phyloP scores from a whole-genome alignment of 805 yeast genomes.

The Ogataea zsoltii region DNA sequence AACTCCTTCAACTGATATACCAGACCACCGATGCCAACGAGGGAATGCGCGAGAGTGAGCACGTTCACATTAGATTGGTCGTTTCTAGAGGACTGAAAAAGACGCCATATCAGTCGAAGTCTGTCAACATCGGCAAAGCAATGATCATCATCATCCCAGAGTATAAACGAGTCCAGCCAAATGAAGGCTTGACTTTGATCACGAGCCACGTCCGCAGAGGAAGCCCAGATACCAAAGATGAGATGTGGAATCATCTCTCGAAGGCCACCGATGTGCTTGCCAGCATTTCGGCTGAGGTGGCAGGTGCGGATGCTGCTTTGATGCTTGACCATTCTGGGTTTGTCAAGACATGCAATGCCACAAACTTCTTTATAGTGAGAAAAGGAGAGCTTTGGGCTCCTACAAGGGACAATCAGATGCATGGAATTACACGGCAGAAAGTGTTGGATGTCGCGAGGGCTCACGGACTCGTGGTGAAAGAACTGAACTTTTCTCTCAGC shows the following conservation, averaged over 20 bases:
- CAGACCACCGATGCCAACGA: constrained; percentile 14
- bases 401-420: constrained; percentile 13
- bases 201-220: constrained; percentile 13
- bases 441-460: constrained; percentile 10
- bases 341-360: constrained; percentile 15
- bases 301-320: constrained; percentile 14
- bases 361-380: constrained; percentile 14
- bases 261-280: constrained; percentile 16
- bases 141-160: constrained; percentile 16
- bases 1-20: constrained; percentile 7
- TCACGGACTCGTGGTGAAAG: constrained; percentile 9
- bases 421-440: constrained; percentile 13
- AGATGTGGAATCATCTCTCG: constrained; percentile 17
- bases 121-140: constrained; percentile 12
- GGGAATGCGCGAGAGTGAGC: constrained; percentile 11
- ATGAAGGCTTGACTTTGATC: constrained; percentile 5
- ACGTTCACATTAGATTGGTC: constrained; percentile 11
- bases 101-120: constrained; percentile 13
- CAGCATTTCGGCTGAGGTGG: constrained; percentile 12
- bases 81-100: constrained; percentile 13
- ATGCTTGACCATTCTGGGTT: constrained; percentile 15
- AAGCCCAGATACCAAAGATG: constrained; percentile 12
- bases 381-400: constrained; percentile 16
- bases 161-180: constrained; percentile 10
- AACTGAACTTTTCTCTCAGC: constrained; percentile 9